Base-by-base conservation (phyloP, 2,329 filamentous ascomycete species). In the Ophiocordyceps sinensis region DNA sequence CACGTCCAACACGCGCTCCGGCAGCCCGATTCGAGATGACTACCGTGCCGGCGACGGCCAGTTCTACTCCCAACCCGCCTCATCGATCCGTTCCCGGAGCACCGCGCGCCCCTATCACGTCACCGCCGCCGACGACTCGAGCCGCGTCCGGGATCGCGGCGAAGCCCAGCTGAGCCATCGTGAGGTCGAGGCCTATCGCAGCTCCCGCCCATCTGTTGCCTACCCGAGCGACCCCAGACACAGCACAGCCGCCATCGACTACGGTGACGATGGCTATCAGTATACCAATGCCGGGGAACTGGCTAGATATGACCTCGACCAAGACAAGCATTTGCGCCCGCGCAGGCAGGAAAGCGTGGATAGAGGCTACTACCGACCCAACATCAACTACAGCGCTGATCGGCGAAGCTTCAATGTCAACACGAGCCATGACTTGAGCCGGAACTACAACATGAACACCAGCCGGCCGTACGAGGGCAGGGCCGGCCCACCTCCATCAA, bases 401-500 rank as follows among this genome's bases (percentile, higher is more conserved):
- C 53, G 58, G 42, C 51, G 59, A 39, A 59, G 62, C 36, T 65
- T 72, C 43, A 72, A 67, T 42, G 58, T 70, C 45, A 67, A 64
- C 44, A 67, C 66, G 4, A 56, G 51, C 44, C 49, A 55, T 21
- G 71, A 75, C 41, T 46, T 66, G 17, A 56, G 53, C 40, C 67
- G 66, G 17, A 60, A 59, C 26, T 69, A 66, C 44, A 64, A 63
- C 39, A 49, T 48, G 28, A 57, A 52, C 38, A 51, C 49, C 14
- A 56, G 46, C 44, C 57, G 58, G 5, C 54, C 53, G 7, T 62
- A 65, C 43, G 67, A 70, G 13, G 54, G 48, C 35, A 53, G 60
- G 21, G 57, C 70, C 28, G 68, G 71, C 0, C 82, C 81, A 2
- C 82, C 83, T 10, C 79, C 79, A 5, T 75, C 78, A 5, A 83